Evolutionary conservation across 2,329 filamentous ascomycete genomes (phyloP).

Genomic region (Niveomyces coronatus): DNA sequence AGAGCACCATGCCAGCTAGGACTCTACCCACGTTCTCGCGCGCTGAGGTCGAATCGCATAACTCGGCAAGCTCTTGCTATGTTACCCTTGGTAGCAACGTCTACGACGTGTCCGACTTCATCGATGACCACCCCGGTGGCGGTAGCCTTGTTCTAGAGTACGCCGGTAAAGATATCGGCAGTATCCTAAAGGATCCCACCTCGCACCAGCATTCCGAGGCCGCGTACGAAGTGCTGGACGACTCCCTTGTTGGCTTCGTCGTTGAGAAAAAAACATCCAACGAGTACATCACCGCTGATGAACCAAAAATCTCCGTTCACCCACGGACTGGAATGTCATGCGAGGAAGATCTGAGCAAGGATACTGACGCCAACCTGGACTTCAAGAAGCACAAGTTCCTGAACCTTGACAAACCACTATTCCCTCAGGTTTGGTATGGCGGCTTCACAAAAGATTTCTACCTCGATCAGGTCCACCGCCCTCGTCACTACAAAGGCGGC

Average conservation of each 20-base stretch:
- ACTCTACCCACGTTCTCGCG: constrained; percentile 75
- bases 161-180: constrained; percentile 73
- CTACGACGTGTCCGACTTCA: constrained; percentile 88
- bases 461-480: constrained; percentile 88
- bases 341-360: constrained; percentile 75
- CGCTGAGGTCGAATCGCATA: constrained; percentile 74
- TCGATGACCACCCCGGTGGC: constrained; percentile 85
- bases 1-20: constrained; percentile 59
- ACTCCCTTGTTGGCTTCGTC: constrained; percentile 75
- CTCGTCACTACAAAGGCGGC: constrained; percentile 90
- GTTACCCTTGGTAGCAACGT: constrained; percentile 84
- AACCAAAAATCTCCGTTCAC: constrained; percentile 30
- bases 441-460: constrained; percentile 95
- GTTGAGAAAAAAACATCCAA: constrained; percentile 40
- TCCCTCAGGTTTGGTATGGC: constrained; percentile 79
- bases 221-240: constrained; percentile 92
- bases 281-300: constrained; percentile 12
- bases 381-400: constrained; percentile 91
- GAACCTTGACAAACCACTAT: constrained; percentile 73
- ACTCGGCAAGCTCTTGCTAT: constrained; percentile 75
- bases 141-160: constrained; percentile 82
- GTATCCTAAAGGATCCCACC: constrained; percentile 70
- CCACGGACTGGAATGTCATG: constrained; percentile 77
- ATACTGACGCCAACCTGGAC: constrained; percentile 67
- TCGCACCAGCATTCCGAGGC: constrained; percentile 84